These are phyloP conservation scores for Paramecium pentaurelia DNA, from an alignment of 73 alveolate species.

Conservation along the genomic window DNA sequence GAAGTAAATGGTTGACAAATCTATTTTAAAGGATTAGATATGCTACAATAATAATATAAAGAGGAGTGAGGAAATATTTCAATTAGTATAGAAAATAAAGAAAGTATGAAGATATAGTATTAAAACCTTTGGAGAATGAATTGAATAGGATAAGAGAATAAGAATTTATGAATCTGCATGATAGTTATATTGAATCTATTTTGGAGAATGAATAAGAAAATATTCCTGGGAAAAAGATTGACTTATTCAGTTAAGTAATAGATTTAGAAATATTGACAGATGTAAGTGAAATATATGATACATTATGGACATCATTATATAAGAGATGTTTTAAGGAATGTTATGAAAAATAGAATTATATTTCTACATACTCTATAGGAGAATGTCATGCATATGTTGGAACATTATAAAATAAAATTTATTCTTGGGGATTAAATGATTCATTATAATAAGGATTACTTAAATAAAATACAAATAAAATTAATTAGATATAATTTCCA, in stretches of 20 bases:
- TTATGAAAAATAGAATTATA: slow-evolving; percentile 46
- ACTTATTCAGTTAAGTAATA: slow-evolving; percentile 50
- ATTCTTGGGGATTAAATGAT: slow-evolving; percentile 40
- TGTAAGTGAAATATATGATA: slow-evolving; percentile 55
- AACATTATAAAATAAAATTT: neutral
- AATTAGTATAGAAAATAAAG: neutral
- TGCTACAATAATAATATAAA: neutral
- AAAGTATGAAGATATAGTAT: neutral
- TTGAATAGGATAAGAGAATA: neutral
- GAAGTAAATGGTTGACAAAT: slow-evolving; percentile 23
- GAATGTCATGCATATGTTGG: slow-evolving; percentile 35
- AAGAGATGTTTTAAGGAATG: slow-evolving; percentile 49
- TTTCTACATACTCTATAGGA: neutral
- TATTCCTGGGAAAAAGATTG: slow-evolving; percentile 20
- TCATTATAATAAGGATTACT: neutral
- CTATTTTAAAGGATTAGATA: slow-evolving; percentile 8
- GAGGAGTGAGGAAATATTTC: slow-evolving; percentile 1
- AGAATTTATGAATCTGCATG: slow-evolving; percentile 28
- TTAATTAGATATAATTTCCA: neutral
- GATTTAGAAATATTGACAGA: slow-evolving; percentile 56
- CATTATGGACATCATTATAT: slow-evolving; percentile 58
- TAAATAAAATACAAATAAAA: slow-evolving; percentile 7
- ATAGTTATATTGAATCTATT: neutral
- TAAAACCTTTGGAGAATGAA: slow-evolving; percentile 25
- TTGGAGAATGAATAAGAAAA: neutral